Conservation (phyloP, 2,329 filamentous ascomycete genomes). For the Capronia coronata region DNA sequence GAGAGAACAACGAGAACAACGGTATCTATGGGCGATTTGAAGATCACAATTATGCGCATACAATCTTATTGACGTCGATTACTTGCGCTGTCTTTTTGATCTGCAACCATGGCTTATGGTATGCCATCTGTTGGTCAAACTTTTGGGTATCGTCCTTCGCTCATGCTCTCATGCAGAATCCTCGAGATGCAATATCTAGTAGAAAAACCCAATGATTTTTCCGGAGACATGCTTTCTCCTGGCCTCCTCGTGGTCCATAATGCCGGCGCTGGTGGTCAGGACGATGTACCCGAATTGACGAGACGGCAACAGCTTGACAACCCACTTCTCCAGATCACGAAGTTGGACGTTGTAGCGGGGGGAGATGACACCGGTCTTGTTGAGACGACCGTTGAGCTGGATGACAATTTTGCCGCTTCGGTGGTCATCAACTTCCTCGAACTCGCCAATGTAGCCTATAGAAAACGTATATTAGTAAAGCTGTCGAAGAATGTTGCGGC, state of each 20-base stretch:
- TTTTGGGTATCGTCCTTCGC: conserved; percentile 24
- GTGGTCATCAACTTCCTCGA: conserved; percentile 99
- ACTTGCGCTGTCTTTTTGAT: neutral
- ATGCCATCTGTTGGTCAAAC: conserved; percentile 7
- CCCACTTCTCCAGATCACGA: conserved; percentile 98
- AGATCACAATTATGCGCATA: neutral
- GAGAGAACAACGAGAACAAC: neutral
- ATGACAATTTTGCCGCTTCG: conserved; percentile 99
- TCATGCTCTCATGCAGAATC: conserved; percentile 18
- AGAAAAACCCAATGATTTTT: conserved; percentile 99
- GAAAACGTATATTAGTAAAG: conserved; percentile 45
- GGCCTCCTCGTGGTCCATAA: conserved; percentile 99
- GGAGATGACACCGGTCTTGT: conserved; percentile 99
- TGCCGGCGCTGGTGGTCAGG: conserved; percentile 96
- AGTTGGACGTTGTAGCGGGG: conserved; percentile 99
- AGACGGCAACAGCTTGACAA: conserved; percentile 95
- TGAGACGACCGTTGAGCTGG: conserved; percentile 97
- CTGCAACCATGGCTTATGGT: neutral
- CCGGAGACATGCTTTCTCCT: conserved; percentile 97
- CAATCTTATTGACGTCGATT: neutral
- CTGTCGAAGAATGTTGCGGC: conserved; percentile 61
- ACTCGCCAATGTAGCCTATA: conserved; percentile 96
- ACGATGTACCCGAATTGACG: conserved; percentile 99
- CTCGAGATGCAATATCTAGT: conserved; percentile 52
- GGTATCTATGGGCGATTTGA: neutral